Conservation (phyloP, 257 asterid species). For the Fraxinus excelsior region DNA sequence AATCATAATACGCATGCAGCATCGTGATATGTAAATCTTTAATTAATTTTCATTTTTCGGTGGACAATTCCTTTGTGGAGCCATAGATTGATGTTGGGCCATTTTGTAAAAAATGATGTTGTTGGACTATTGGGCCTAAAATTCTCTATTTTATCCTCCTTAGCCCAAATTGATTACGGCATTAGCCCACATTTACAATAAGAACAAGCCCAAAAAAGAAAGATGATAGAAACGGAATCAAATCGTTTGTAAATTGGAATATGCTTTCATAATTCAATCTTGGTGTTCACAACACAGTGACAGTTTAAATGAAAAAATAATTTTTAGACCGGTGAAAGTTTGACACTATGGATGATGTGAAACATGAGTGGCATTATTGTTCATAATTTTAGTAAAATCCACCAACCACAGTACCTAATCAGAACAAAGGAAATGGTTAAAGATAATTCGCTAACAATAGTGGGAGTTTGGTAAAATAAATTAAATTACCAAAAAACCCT, state of each 20-base stretch:
- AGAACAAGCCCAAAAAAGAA: not conserved
- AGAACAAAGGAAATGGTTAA: not conserved
- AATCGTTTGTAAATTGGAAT: not conserved
- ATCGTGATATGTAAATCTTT: not conserved
- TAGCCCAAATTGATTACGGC: not conserved
- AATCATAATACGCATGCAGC: not conserved
- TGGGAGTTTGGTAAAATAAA: not conserved
- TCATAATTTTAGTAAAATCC: not conserved
- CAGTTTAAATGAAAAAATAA: too few species aligned
- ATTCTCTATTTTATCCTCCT: not conserved
- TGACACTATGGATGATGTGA: too few species aligned
- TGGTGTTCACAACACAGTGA: too few species aligned
- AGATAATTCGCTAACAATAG: not conserved
- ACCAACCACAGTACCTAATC: not conserved
- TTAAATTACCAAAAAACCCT: constrained; percentile 23
- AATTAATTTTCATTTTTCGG: not conserved
- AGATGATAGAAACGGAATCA: not conserved
- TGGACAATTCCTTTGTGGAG: too few species aligned
- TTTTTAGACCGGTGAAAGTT: too few species aligned
- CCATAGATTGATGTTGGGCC: not conserved
- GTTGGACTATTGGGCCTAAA: not conserved
- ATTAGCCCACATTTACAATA: not conserved
- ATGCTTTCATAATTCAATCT: not conserved
- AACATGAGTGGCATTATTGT: too few species aligned
- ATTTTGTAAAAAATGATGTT: too few species aligned